Evolutionary conservation across 371 early-diverging fungal species (phyloP).

Genomic region (Mucor irregularis): DNA sequence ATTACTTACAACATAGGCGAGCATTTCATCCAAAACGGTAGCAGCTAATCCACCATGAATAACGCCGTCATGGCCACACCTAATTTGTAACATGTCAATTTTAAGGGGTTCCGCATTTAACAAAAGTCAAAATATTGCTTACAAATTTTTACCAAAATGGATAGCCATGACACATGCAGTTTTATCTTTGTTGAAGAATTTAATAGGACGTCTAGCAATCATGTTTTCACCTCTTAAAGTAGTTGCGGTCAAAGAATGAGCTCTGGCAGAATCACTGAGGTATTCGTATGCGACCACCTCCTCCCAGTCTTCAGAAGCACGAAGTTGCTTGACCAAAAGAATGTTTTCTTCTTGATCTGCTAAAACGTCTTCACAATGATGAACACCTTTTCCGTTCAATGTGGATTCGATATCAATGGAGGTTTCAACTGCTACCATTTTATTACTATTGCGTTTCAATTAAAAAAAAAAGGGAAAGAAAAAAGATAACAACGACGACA

Average conservation of each 20-base stretch:
- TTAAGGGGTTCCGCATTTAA: neutral
- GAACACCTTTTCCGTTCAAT: neutral
- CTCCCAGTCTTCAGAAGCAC: conserved; percentile 31
- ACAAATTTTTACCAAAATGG: conserved; percentile 44
- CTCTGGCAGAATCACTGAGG: conserved; percentile 33
- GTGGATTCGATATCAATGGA: conserved; percentile 2
- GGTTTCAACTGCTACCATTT: conserved; percentile 12
- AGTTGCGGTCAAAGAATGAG: conserved; percentile 56
- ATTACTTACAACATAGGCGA: conserved; percentile 57
- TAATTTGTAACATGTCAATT: neutral
- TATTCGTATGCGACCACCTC: conserved; percentile 48
- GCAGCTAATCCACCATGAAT: conserved; percentile 79
- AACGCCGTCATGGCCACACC: conserved; percentile 74
- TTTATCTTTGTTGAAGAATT: conserved; percentile 45
- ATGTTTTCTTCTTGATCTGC: conserved; percentile 29
- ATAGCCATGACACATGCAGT: conserved; percentile 39
- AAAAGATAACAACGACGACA: neutral
- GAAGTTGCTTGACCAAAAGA: conserved; percentile 24
- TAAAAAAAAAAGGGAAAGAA: neutral
- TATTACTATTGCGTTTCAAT: neutral
- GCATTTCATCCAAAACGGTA: conserved; percentile 69
- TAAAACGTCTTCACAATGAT: conserved; percentile 10
- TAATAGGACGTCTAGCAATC: conserved; percentile 44
- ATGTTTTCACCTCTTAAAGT: conserved; percentile 50
- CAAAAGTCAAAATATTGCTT: conserved; percentile 16